Conservation (phyloP, 2,329 filamentous ascomycete genomes). For the Biscogniauxia sp. region DNA sequence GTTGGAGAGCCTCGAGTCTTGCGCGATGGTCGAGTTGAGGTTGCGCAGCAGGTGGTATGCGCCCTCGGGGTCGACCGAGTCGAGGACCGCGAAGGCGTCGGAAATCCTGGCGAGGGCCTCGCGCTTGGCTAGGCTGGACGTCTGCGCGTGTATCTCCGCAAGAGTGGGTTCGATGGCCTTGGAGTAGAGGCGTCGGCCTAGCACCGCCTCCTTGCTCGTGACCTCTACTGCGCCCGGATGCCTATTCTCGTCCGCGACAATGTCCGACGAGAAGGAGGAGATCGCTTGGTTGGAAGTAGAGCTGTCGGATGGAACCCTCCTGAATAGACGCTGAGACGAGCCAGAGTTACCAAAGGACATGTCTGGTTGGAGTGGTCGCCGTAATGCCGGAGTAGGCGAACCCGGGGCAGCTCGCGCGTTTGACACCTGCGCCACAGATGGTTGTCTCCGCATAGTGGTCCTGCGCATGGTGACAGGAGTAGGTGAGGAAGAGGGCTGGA, state of each 20-base stretch:
- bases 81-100: constrained; percentile 80
- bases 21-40: constrained; percentile 70
- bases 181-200: constrained; percentile 78
- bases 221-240: constrained; percentile 55
- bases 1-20: constrained; percentile 62
- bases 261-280: constrained; percentile 39
- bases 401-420: constrained; percentile 39
- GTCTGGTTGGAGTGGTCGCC: constrained; percentile 81
- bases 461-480: constrained; percentile 56
- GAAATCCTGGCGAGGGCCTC: constrained; percentile 81
- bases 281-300: constrained; percentile 43
- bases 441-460: constrained; percentile 52
- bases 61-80: constrained; percentile 86
- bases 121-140: constrained; percentile 62
- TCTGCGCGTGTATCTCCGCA: constrained; percentile 84
- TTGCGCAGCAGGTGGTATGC: constrained; percentile 80
- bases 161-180: constrained; percentile 81
- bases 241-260: constrained; percentile 62
- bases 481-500: constrained; percentile 53
- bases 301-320: constrained; percentile 73
- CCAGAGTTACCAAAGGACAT: constrained; percentile 92
- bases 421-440: constrained; percentile 40
- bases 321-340: constrained; percentile 89
- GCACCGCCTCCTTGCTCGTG: constrained; percentile 74
- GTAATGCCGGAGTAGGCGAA: constrained; percentile 48